phyloP scores from a whole-genome alignment of 495 filamentous ascomycete genomes.

The Penicillium argentinense region DNA sequence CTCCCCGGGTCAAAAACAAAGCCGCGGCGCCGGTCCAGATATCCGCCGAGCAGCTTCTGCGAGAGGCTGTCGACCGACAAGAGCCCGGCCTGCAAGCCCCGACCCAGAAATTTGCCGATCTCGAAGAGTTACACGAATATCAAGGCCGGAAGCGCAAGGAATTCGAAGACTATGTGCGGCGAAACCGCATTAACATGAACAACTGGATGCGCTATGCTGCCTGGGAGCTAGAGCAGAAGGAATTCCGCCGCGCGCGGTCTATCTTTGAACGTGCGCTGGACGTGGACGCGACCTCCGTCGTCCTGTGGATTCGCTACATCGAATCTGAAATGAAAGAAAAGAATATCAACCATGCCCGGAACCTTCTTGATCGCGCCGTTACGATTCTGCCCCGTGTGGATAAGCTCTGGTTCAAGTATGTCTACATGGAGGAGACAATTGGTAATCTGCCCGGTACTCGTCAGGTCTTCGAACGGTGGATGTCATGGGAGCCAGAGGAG shows the following conservation, averaged over 20 bases:
- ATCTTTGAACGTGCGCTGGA: conserved; percentile 96
- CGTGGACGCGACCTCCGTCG: conserved; percentile 81
- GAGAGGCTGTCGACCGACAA: conserved; percentile 97
- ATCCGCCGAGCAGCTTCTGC: conserved; percentile 93
- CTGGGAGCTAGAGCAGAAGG: conserved; percentile 98
- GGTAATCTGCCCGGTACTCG: conserved; percentile 89
- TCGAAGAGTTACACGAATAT: conserved; percentile 97
- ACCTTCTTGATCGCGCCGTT: conserved; percentile 91
- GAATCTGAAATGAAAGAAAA: conserved; percentile 95
- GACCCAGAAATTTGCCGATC: conserved; percentile 91
- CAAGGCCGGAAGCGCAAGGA: conserved; percentile 94
- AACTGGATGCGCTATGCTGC: conserved; percentile 99
- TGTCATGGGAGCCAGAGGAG: conserved; percentile 97
- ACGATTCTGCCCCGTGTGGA: conserved; percentile 90
- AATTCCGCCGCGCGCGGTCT: conserved; percentile 91
- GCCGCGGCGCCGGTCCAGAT: conserved; percentile 86
- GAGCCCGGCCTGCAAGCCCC: conserved; percentile 84
- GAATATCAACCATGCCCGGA: conserved; percentile 97
- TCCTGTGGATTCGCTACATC: conserved; percentile 84
- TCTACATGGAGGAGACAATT: conserved; percentile 97
- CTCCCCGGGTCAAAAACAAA: conserved; percentile 98
- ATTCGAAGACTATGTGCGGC: conserved; percentile 96
- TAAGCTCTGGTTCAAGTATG: conserved; percentile 98
- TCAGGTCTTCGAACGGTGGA: conserved; percentile 97
- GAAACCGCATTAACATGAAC: conserved; percentile 93